Evolutionary conservation across 2,329 filamentous ascomycete species (phyloP), one percentile per base, ranked within the genome.

Genomic region (Curvularia lunata): DNA sequence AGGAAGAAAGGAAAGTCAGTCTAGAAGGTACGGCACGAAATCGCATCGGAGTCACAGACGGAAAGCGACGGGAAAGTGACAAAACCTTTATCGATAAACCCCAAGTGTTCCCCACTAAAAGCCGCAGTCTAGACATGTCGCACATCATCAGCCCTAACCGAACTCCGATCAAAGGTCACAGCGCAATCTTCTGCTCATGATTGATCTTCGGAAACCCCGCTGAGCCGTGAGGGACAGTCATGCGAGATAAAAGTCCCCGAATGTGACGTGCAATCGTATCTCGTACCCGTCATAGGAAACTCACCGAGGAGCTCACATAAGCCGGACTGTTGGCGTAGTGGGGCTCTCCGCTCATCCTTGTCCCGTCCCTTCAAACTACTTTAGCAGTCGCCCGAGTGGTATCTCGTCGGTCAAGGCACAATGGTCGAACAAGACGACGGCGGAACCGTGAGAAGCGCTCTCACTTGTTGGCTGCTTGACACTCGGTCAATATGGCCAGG

Each of bases 391-490:
- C 43, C n/a, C 37, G 19, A 45, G 30, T 43, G 13, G 28, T 38
- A 5, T 42, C 48, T 52, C 21, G 30, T 41, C n/a, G 6, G 16
- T 42, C 47, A n/a, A 52, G 13, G 40, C 43, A 49, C 32, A 18
- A 64, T 58, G 43, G 70, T 67, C 27, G 40, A 53, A 21, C 28
- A 37, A 65, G 49, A 61, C 25, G 54, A 57, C 50, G 34, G 48
- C 53, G 23, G 23, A 27, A 61, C 59, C 7, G 12, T 18, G 18
- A 54, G 52, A 48, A 58, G 59, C 56, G 60, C 61, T 12, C 64
- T 82, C 49, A 79, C 76, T 37, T 81, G 79, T 68, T 83, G 81
- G 81, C 75, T 83, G 25, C 72, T 83, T 21, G 81, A 83, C 61
- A 83, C 81, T 13, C 72, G 81, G 23, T 66, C 70, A 4, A 56